These are phyloP conservation scores for Apocynum venetum DNA, from an alignment of 257 asterid species.

Conservation along the genomic window DNA sequence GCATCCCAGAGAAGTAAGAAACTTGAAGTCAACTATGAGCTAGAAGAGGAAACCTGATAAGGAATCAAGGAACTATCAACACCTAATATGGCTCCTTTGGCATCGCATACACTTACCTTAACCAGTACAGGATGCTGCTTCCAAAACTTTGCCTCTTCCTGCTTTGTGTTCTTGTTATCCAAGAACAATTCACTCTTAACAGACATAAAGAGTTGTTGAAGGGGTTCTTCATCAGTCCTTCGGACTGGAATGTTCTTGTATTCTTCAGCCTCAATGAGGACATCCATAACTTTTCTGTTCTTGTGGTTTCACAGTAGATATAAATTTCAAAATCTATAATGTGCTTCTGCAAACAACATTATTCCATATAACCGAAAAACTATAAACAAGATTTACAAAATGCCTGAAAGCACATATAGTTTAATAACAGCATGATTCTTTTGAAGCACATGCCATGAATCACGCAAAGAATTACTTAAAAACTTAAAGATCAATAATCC, in stretches of 20 bases:
- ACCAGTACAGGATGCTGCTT: slow-evolving; percentile 78
- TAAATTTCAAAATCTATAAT: neutral
- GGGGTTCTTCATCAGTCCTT: slow-evolving; percentile 79
- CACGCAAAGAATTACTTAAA: neutral
- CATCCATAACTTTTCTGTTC: slow-evolving; percentile 84
- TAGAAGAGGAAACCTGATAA: neutral
- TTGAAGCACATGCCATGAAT: neutral
- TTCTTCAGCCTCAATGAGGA: slow-evolving; percentile 81
- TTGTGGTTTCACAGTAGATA: neutral
- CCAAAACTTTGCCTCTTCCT: slow-evolving; percentile 91
- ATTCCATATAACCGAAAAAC: neutral
- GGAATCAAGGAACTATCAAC: neutral
- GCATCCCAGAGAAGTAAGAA: slow-evolving; percentile 6
- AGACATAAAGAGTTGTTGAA: slow-evolving; percentile 66
- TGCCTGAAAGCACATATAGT: neutral
- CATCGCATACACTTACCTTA: slow-evolving; percentile 48
- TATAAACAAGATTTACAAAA: neutral
- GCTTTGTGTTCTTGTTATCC: slow-evolving; percentile 70
- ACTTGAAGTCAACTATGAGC: neutral
- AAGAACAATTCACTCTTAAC: slow-evolving; percentile 71
- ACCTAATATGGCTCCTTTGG: neutral
- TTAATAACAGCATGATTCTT: slow-evolving; percentile 2
- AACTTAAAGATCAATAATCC: neutral
- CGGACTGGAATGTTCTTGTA: slow-evolving; percentile 78
- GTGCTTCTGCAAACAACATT: neutral